phyloP scores from a whole-genome alignment of 805 yeast species.

The Hanseniaspora vineae region DNA sequence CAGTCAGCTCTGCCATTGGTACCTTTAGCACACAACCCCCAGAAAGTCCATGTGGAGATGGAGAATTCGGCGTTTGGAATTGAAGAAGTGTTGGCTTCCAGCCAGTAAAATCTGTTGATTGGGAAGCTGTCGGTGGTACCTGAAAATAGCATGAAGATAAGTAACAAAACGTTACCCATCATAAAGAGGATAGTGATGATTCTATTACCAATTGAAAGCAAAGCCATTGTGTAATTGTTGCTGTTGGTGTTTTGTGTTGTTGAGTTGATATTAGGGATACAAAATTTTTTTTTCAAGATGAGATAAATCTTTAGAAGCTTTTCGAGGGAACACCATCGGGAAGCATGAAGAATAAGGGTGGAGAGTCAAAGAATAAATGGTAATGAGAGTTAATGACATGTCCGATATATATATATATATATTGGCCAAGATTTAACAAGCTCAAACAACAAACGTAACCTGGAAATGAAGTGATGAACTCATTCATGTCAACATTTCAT shows the following conservation, averaged over 20 bases:
- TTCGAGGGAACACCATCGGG: too few species aligned
- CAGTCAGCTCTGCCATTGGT: constrained; percentile 9
- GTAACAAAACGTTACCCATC: constrained; percentile 32
- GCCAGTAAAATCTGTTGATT: constrained; percentile 54
- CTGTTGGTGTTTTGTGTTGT: too few species aligned
- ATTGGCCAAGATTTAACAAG: too few species aligned
- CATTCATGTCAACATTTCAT: too few species aligned
- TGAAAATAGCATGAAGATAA: constrained; percentile 48
- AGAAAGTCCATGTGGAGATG: constrained; percentile 66
- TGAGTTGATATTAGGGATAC: background rate
- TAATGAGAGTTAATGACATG: too few species aligned
- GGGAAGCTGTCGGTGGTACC: constrained; percentile 51
- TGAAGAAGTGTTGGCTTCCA: constrained; percentile 51
- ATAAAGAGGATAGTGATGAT: constrained; percentile 17
- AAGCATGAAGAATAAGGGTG: too few species aligned
- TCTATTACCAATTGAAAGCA: background rate
- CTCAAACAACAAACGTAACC: too few species aligned
- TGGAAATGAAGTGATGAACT: too few species aligned
- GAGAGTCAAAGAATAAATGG: too few species aligned
- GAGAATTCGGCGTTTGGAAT: constrained; percentile 33
- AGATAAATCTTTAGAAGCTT: background rate
- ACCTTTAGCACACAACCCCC: constrained; percentile 52
- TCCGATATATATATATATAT: too few species aligned
- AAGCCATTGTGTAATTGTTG: background rate
- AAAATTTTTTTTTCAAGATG: background rate